phyloP scores from a whole-genome alignment of 345 rosid species.

The Melaleuca quinquenervia region DNA sequence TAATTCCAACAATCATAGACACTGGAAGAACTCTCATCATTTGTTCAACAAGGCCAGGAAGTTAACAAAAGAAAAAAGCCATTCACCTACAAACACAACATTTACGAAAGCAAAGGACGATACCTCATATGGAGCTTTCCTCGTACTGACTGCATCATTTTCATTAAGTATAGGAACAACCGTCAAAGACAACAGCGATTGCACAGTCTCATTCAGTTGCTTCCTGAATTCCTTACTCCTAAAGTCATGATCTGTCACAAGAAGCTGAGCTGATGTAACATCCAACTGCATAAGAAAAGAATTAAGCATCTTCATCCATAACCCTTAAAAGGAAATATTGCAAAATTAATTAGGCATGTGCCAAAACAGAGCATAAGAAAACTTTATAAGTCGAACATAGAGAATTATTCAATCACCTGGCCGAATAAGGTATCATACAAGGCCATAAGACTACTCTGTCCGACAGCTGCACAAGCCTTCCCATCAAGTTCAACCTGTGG shows the following conservation, averaged over 20 bases:
- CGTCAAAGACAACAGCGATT: slow-evolving; percentile 49
- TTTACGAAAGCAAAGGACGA: neutral
- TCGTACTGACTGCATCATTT: slow-evolving; percentile 95
- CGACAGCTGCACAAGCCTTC: slow-evolving; percentile 99
- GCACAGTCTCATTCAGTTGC: slow-evolving; percentile 75
- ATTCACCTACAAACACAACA: neutral
- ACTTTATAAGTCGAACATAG: neutral
- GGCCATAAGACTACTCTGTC: slow-evolving; percentile 96
- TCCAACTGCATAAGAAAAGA: slow-evolving; percentile 56
- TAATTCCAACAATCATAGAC: neutral
- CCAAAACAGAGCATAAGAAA: neutral
- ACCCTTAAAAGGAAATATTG: neutral
- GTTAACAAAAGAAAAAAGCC: neutral
- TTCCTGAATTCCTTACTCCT: slow-evolving; percentile 69
- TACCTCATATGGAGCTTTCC: slow-evolving; percentile 99
- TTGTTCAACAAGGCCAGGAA: neutral
- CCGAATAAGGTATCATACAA: slow-evolving; percentile 80
- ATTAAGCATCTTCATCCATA: neutral
- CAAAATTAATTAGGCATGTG: neutral
- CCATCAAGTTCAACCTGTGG: slow-evolving; percentile 90
- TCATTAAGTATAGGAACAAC: slow-evolving; percentile 94
- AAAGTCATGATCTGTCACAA: slow-evolving; percentile 88
- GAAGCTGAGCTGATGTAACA: slow-evolving; percentile 89
- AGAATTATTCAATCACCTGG: slow-evolving; percentile 32
- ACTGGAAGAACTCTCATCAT: neutral